Base-by-base conservation (phyloP, 345 rosid genomes). In the Trapa bicornis region DNA sequence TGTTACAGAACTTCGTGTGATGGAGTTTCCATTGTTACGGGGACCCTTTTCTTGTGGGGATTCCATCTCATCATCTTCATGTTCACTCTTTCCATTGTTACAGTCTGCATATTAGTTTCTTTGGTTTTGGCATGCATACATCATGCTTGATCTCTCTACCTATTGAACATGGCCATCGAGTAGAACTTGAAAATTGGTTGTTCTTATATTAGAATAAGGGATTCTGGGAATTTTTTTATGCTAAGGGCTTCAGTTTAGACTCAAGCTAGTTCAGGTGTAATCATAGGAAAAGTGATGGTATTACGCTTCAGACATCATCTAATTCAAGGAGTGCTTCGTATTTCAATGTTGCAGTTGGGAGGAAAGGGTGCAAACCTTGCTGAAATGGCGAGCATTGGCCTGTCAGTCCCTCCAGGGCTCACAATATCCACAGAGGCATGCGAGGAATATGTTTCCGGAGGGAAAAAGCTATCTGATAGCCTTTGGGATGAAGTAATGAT, bases 321-420 rank as follows among this genome's bases (percentile, higher is more conserved):
- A 11, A 6, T 45, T 45, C 48, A 45, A 58, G 3, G 35, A 14
- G 58, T 13, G n/a, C 37, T 29, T 15, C 47, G 37, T 50, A 33
- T 4, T 37, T n/a, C 15, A 42, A n/a, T 68, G 52, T 45, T 35
- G 63, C 68, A 93, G 98, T 83, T 90, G 82, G 98, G 98, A 72
- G 97, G 97, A 53, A 93, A 93, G 61, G 97, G 98, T 75, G 98
- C 98, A 47, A 93, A 93, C 74, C 71, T 90, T 72, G 98, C 98
- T 39, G 98, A 93, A 82, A 93, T 93, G 98, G 89, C 96, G 39
- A 90, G 87, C 78, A 93, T 93, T 67, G 97, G 98, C 32, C 71
- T 93, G 61, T 93, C 97, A 38, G 97, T 93, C 74, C 98, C 98
- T 0, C 97, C 96, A 4, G 98, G 98, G 42, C 80, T 93, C 60